Conservation (phyloP, 805 yeast genomes). For the Tetrapisispora taiwanensis region DNA sequence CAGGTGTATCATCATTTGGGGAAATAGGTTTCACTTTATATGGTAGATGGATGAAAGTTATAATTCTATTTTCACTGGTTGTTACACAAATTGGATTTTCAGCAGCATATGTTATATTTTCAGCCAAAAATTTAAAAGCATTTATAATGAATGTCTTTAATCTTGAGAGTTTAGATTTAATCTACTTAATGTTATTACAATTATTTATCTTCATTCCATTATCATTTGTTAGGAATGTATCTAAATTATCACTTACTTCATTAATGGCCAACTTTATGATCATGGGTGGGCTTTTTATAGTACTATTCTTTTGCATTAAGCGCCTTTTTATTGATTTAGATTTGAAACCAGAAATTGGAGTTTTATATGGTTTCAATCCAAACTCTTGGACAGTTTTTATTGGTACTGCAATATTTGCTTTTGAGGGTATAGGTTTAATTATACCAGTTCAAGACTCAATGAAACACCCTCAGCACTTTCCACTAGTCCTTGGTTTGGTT, state of each 20-base stretch:
- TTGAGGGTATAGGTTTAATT: constrained; percentile 75
- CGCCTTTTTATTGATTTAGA: constrained; percentile 20
- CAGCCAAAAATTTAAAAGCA: constrained; percentile 61
- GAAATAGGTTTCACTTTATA: constrained; percentile 59
- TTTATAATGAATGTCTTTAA: constrained; percentile 45
- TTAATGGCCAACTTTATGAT: constrained; percentile 63
- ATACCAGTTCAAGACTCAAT: constrained; percentile 78
- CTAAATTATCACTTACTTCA: constrained; percentile 64
- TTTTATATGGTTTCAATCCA: constrained; percentile 42
- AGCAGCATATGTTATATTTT: constrained; percentile 72
- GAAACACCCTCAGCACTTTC: constrained; percentile 65
- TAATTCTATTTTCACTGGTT: constrained; percentile 55
- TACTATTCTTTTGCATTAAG: constrained; percentile 43
- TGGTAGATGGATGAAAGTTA: constrained; percentile 54
- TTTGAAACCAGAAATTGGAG: constrained; percentile 42
- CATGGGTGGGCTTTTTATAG: constrained; percentile 53
- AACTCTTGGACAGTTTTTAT: constrained; percentile 60
- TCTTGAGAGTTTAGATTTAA: constrained; percentile 27
- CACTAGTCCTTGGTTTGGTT: constrained; percentile 51
- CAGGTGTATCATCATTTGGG: constrained; percentile 66
- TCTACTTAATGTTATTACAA: constrained; percentile 44
- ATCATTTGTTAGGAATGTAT: constrained; percentile 64
- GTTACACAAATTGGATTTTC: constrained; percentile 72
- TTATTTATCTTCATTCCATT: constrained; percentile 53
- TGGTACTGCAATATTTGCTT: constrained; percentile 82